Evolutionary conservation across 768 basidiomycete species (phyloP).

Genomic region (Serendipita indica): DNA sequence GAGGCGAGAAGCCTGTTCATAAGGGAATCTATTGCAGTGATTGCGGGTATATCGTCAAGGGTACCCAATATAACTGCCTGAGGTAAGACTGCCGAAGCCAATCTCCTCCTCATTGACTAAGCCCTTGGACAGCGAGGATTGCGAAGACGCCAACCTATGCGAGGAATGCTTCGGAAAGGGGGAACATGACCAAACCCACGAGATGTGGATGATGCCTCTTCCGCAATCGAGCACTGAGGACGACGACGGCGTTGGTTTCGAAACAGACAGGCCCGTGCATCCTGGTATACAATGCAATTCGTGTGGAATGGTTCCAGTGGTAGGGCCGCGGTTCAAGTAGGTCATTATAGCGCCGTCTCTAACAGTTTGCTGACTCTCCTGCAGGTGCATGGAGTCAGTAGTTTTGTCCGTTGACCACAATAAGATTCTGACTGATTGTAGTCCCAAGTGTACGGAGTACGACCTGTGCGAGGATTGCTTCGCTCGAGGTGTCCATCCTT

Average conservation of each 20-base stretch:
- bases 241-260: not conserved
- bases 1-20: not conserved
- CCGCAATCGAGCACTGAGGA: not conserved
- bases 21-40: not conserved
- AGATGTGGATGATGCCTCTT: not conserved
- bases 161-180: not conserved
- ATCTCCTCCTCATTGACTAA: not conserved
- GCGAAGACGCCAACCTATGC: not conserved
- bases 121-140: not conserved
- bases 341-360: not conserved
- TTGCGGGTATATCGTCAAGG: not conserved
- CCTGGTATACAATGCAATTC: not conserved
- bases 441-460: not conserved
- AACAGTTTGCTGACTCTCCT: not conserved
- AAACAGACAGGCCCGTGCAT: not conserved
- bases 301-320: not conserved
- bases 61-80: not conserved
- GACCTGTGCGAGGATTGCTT: not conserved
- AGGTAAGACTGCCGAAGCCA: not conserved
- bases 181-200: not conserved
- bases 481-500: not conserved
- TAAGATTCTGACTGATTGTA: not conserved
- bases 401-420: not conserved
- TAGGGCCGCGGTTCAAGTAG: not conserved
- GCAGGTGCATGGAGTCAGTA: not conserved